phyloP scores from a whole-genome alignment of 352 stramenopile species.

The Achlya hypogyna region DNA sequence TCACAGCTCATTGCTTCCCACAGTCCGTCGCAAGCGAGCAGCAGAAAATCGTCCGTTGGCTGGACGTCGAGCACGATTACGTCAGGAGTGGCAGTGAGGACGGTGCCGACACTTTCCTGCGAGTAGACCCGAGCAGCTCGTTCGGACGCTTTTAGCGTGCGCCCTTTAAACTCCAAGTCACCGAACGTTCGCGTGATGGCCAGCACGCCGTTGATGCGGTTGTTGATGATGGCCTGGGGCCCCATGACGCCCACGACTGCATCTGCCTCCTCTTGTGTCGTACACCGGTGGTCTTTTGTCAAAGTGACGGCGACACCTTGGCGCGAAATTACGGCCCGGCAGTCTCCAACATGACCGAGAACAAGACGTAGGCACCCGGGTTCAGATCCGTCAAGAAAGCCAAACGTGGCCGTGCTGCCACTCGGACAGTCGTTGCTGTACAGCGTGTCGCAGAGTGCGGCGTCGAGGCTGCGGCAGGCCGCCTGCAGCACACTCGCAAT shows the following conservation, averaged over 20 bases:
- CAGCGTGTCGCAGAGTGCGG: slow-evolving; percentile 58
- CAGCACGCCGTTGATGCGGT: slow-evolving; percentile 75
- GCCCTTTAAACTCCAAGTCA: slow-evolving; percentile 73
- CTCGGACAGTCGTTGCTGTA: slow-evolving; percentile 62
- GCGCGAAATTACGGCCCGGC: slow-evolving; percentile 44
- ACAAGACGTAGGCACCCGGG: slow-evolving; percentile 18
- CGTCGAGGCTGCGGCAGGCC: slow-evolving; percentile 55
- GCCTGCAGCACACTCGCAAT: slow-evolving; percentile 27
- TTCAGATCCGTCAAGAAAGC: slow-evolving; percentile 29
- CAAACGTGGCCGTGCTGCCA: slow-evolving; percentile 66
- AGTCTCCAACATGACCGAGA: slow-evolving; percentile 69
- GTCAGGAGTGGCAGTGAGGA: slow-evolving; percentile 48
- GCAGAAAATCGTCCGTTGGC: slow-evolving; percentile 40
- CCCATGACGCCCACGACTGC: slow-evolving; percentile 47
- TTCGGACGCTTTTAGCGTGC: slow-evolving; percentile 9
- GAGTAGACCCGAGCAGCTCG: slow-evolving; percentile 4
- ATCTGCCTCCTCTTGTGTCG: slow-evolving; percentile 34
- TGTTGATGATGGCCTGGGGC: slow-evolving; percentile 48
- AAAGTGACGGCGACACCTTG: slow-evolving; percentile 36
- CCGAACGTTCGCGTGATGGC: slow-evolving; percentile 79
- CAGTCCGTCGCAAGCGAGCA: slow-evolving; percentile 75
- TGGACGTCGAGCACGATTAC: slow-evolving; percentile 35
- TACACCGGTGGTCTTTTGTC: slow-evolving; percentile 63
- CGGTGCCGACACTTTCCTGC: slow-evolving; percentile 17
- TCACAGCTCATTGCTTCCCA: slow-evolving; percentile 76